Evolutionary conservation across 371 early-diverging fungal species (phyloP), one percentile per base, ranked within the genome.

Genomic region (Rhizopus sp.): DNA sequence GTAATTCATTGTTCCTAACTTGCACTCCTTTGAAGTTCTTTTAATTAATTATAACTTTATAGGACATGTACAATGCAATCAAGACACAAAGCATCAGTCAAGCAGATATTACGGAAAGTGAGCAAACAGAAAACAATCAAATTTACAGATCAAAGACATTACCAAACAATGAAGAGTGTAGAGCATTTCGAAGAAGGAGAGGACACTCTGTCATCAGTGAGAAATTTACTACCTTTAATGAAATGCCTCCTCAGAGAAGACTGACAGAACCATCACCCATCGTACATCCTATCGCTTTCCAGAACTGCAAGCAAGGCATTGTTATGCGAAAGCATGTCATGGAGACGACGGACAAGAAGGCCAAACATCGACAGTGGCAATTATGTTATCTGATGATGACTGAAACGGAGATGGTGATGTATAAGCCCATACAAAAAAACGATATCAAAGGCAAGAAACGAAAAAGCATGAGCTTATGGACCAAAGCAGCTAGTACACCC

Each of bases 261-360:
- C 12, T 46, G 46, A 46, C 46, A 6, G 46, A 46, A 23, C 46
- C 46, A 5, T 46, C 46, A 0, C 17, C 30, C 7, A 8, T 29
- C 1, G 17, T 46, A 9, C 29, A 46, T 29, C 17, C 3, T 1
- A 46, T 29, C 3, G 5, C 9, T 29, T 46, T 46, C 29, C 5
- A 46, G 5, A 12, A 46, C 7, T 57, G 38, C 8, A 54, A 55
- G 37, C 66, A 72, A 45, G 72, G 69, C 0, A 41, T 69, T 12
- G 64, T 72, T 0, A 72, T 69, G 62, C 66, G 66, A 6, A 72
- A 72, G 35, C 72, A 72, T 42, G 60, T 72, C 6, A 55, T 72
- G 66, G 69, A 69, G 35, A 46, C 48, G 3, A 40, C 53, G 10
- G 60, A 59, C 29, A 65, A 63, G 39, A 62, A 65, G 7, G 69